These are phyloP conservation scores for Wickerhamiella cacticola DNA, from an alignment of 805 yeast species.

Conservation along the genomic window DNA sequence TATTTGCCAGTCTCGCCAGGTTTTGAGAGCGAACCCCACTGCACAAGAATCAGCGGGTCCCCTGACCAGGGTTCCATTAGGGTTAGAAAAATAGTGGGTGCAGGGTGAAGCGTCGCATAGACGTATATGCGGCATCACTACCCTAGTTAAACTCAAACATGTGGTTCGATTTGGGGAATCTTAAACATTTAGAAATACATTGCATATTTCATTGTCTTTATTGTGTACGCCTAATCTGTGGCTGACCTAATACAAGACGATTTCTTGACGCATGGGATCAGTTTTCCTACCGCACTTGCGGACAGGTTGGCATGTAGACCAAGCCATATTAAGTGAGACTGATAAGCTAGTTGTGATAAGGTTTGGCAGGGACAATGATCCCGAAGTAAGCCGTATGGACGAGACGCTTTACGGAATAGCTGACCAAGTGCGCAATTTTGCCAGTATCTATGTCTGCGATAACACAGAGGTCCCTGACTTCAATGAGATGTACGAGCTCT, in stretches of 20 bases:
- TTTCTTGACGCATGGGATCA: conserved; percentile 47
- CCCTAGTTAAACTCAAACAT: background rate
- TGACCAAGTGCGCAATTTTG: conserved; percentile 77
- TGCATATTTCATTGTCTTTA: background rate
- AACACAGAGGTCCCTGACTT: conserved; percentile 83
- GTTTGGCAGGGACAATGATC: conserved; percentile 68
- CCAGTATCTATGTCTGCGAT: conserved; percentile 78
- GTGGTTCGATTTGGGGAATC: background rate
- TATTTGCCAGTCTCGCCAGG: background rate
- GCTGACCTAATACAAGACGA: background rate
- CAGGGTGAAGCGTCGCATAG: too few relatives aligned
- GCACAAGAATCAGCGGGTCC: background rate
- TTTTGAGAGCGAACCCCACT: background rate
- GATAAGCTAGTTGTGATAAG: conserved; percentile 78
- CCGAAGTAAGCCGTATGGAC: conserved; percentile 82
- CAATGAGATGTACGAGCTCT: conserved; percentile 77
- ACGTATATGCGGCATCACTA: too few relatives aligned
- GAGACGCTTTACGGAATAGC: conserved; percentile 69
- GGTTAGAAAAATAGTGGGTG: too few relatives aligned
- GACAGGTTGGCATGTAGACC: conserved; percentile 96
- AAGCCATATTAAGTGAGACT: conserved; percentile 80
- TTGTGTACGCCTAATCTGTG: background rate
- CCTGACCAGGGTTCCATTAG: background rate
- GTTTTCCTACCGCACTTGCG: conserved; percentile 68
- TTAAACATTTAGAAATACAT: background rate